Conservation (phyloP, 352 stramenopile species). For the Pythium rhizo-oryzae region DNA sequence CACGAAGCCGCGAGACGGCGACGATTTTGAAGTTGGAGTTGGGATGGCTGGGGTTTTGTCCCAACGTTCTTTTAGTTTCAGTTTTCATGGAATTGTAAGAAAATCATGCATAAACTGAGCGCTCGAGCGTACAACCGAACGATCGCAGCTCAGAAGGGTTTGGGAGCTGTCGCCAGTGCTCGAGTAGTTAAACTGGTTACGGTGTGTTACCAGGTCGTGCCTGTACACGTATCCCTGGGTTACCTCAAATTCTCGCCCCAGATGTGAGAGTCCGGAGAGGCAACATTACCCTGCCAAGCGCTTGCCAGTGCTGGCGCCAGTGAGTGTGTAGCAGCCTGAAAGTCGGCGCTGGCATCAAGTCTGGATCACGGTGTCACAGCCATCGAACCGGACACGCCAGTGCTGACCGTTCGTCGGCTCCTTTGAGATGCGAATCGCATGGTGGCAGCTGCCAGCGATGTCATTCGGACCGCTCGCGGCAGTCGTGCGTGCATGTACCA, state of each 20-base stretch:
- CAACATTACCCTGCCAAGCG: not conserved
- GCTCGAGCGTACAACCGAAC: not conserved
- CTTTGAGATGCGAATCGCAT: not conserved
- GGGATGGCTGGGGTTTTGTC: not conserved
- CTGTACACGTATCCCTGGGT: constrained; percentile 8
- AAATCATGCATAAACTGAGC: not conserved
- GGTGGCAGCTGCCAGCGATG: not conserved
- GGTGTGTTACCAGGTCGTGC: not conserved
- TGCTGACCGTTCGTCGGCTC: not conserved
- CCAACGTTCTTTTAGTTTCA: not conserved
- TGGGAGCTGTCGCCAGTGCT: constrained; percentile 1
- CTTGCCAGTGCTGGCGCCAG: not conserved
- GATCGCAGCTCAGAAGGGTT: not conserved
- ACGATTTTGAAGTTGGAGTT: not conserved
- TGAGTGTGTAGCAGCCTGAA: not conserved
- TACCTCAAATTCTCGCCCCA: not conserved
- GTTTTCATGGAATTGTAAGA: constrained; percentile 4
- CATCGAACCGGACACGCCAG: not conserved
- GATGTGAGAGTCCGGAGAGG: not conserved
- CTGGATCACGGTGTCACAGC: not conserved
- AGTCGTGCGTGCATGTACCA: not conserved
- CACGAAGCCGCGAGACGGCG: not conserved
- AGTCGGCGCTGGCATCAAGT: not conserved
- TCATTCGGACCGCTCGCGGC: not conserved
- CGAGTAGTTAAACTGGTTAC: constrained; percentile 9